phyloP scores from a whole-genome alignment of 768 basidiomycete genomes.

The Lactarius hengduanensis region DNA sequence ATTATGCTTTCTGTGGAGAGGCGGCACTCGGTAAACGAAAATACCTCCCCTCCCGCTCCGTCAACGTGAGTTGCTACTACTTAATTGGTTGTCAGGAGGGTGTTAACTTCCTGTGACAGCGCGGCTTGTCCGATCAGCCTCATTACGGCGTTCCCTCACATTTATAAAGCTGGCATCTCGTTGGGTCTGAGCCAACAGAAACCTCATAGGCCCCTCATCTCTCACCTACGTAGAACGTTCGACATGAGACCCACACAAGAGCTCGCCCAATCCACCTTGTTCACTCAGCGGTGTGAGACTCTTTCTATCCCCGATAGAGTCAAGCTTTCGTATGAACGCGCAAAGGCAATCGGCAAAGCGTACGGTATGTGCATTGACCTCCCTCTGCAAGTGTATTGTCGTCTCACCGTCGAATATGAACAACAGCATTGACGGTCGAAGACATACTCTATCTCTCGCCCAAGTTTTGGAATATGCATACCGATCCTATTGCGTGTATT shows the following conservation, averaged over 20 bases:
- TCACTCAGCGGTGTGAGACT: conserved; percentile 3
- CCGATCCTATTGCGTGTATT: conserved; percentile 33
- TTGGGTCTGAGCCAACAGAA: too few relatives aligned
- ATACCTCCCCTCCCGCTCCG: too few relatives aligned
- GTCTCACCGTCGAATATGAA: background rate
- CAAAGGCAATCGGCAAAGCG: conserved; percentile 10
- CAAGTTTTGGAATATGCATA: conserved; percentile 40
- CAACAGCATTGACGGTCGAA: conserved; percentile 32
- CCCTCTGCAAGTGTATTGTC: background rate
- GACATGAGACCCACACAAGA: conserved; percentile 1
- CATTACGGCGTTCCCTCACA: too few relatives aligned
- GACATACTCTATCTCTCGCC: conserved; percentile 35
- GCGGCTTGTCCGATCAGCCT: too few relatives aligned
- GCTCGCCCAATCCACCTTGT: conserved; percentile 3
- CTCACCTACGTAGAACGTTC: background rate
- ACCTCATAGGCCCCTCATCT: too few relatives aligned
- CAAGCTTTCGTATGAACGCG: conserved; percentile 15
- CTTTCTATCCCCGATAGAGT: conserved; percentile 7
- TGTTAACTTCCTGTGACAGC: too few relatives aligned
- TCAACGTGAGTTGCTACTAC: too few relatives aligned
- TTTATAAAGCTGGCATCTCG: too few relatives aligned
- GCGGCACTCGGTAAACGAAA: too few relatives aligned
- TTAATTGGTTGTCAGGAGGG: too few relatives aligned
- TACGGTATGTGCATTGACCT: conserved; percentile 25
- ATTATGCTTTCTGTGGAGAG: too few relatives aligned